Evolutionary conservation across 23 red algal species (phyloP).

Genomic region (Gracilaria vermiculophylla): DNA sequence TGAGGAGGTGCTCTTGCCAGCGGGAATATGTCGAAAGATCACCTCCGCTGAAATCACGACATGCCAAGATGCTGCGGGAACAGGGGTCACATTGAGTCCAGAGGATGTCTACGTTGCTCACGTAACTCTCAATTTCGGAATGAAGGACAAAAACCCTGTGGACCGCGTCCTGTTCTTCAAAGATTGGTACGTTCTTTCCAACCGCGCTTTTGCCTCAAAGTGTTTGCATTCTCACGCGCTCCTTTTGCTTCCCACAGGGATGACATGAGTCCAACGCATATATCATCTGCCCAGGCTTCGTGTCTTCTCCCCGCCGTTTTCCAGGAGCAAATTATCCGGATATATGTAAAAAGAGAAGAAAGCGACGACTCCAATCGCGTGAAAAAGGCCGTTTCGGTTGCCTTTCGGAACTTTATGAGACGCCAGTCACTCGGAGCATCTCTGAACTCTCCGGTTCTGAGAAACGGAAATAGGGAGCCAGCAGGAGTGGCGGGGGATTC

Average conservation of each 20-base stretch:
- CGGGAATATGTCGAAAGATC: conserved; percentile 33
- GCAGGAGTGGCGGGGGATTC: not conserved
- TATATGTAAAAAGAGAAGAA: conserved; percentile 60
- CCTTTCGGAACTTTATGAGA: conserved; percentile 47
- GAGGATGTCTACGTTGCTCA: conserved; percentile 89
- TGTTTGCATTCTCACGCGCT: not conserved
- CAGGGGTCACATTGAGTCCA: conserved; percentile 71
- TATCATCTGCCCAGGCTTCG: conserved; percentile 53
- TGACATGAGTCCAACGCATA: conserved; percentile 29
- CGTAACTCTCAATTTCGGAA: conserved; percentile 82
- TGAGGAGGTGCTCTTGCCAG: conserved; percentile 72
- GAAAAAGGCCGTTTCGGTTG: conserved; percentile 41
- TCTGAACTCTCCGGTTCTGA: not conserved
- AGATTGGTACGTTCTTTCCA: conserved; percentile 53
- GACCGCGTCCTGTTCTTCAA: conserved; percentile 84
- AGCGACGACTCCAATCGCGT: conserved; percentile 4
- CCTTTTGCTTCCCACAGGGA: not conserved
- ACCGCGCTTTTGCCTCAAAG: not conserved
- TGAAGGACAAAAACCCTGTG: conserved; percentile 88
- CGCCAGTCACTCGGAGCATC: not conserved
- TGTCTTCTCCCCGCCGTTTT: conserved; percentile 48
- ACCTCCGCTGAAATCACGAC: conserved; percentile 65
- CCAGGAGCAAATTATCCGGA: conserved; percentile 57
- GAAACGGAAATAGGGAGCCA: not conserved
- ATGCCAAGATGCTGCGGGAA: conserved; percentile 55